A percentile compares a stretch with the other conserved stretches of the same genome.
Conservation (phyloP, 768 basidiomycete genomes). For the Macrolepiota albuminosa region DNA sequence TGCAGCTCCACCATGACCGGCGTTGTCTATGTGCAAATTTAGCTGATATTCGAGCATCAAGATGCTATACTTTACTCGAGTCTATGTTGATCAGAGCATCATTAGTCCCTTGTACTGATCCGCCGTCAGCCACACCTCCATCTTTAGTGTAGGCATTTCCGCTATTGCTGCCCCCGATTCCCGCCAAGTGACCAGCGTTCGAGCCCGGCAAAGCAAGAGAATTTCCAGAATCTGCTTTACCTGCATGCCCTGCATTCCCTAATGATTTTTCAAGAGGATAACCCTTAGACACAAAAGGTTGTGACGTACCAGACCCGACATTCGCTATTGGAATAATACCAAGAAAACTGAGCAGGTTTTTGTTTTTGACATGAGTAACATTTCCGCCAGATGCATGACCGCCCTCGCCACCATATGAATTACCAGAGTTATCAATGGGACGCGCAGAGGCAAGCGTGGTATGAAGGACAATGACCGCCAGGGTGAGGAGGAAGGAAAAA, state of each 20-base stretch:
- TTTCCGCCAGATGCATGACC: conserved; percentile 31
- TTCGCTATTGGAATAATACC: conserved; percentile 16
- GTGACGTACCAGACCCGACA: conserved; percentile 23
- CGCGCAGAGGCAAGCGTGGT: conserved; percentile 21
- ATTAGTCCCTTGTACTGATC: conserved; percentile 20
- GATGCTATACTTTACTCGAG: conserved; percentile 24
- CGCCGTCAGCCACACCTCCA: conserved; percentile 31
- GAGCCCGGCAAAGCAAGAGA: conserved; percentile 11
- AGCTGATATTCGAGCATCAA: not conserved
- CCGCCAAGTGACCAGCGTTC: not conserved
- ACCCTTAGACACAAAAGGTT: not conserved
- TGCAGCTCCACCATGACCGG: conserved; percentile 29
- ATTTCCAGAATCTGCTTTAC: conserved; percentile 27
- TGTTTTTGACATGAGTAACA: conserved; percentile 8
- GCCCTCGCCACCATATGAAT: conserved; percentile 28
- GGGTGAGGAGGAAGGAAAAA: conserved; percentile 18
- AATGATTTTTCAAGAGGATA: not conserved
- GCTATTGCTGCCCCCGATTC: conserved; percentile 11
- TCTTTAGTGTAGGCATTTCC: conserved; percentile 24
- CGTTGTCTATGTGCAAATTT: conserved; percentile 30
- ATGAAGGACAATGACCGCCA: conserved; percentile 18
- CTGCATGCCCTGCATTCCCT: conserved; percentile 30
- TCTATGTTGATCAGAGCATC: conserved; percentile 24
- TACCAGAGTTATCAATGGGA: conserved; percentile 25
- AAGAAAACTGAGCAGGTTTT: conserved; percentile 5